Conservation (phyloP, 1,284 basidiomycete species). For the Farysia itapuensis region DNA sequence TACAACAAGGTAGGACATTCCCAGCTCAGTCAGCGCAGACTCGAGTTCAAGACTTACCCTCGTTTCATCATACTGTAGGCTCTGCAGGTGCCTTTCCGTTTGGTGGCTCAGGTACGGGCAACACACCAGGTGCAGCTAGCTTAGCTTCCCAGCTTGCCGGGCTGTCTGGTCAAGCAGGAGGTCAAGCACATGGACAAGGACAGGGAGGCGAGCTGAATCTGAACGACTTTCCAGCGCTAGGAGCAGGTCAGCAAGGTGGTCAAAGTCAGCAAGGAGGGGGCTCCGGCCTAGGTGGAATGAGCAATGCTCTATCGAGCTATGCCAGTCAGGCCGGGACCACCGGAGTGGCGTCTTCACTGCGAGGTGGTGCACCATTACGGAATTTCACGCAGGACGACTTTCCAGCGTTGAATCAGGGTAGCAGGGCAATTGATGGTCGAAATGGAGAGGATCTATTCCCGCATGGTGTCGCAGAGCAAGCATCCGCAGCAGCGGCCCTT, state of each 20-base stretch:
- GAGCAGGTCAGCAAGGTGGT: conserved; percentile 20
- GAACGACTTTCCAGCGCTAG: conserved; percentile 48
- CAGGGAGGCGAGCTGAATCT: conserved; percentile 41
- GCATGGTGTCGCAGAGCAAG: conserved; percentile 44
- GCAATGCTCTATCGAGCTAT: conserved; percentile 39
- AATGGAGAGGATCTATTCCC: conserved; percentile 29
- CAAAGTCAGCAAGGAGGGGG: conserved; percentile 36
- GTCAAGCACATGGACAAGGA: conserved; percentile 30
- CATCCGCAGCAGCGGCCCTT: conserved; percentile 49
- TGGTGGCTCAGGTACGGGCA: conserved; percentile 36
- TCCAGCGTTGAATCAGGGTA: conserved; percentile 46
- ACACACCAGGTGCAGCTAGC: conserved; percentile 35
- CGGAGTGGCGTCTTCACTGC: conserved; percentile 19
- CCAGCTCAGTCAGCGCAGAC: too few relatives aligned
- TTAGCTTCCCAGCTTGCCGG: conserved; percentile 32
- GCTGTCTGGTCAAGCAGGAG: conserved; percentile 24
- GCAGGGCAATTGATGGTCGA: conserved; percentile 18
- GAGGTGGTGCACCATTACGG: conserved; percentile 28
- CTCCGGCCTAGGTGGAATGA: conserved; percentile 20
- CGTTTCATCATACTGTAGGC: conserved; percentile 5
- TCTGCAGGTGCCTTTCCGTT: conserved; percentile 37
- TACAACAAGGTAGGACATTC: conserved; percentile 22
- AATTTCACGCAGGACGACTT: conserved; percentile 55
- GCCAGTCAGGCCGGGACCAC: conserved; percentile 47
- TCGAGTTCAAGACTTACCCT: not conserved